phyloP scores from a whole-genome alignment of 345 rosid species.

The Melaleuca alternifolia region DNA sequence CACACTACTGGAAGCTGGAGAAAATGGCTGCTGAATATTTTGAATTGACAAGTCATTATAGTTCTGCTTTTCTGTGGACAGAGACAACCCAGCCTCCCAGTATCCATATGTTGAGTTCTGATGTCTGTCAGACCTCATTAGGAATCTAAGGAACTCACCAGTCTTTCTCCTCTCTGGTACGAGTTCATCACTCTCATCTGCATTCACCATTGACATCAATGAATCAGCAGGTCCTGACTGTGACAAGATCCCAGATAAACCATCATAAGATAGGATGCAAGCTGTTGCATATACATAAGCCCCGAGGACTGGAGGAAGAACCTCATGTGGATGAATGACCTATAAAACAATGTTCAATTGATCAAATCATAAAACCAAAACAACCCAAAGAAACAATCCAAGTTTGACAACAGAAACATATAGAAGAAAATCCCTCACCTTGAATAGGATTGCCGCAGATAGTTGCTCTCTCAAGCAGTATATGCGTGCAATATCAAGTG shows the following conservation, averaged over 20 bases:
- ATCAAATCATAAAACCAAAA: background rate
- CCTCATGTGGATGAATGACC: slow-evolving; percentile 52
- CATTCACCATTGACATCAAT: slow-evolving; percentile 33
- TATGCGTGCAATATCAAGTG: slow-evolving; percentile 82
- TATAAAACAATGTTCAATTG: slow-evolving; percentile 4
- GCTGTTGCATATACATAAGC: slow-evolving; percentile 55
- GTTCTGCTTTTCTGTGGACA: background rate
- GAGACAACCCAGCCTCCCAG: background rate
- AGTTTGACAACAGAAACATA: background rate
- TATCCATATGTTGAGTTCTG: background rate
- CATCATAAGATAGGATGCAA: slow-evolving; percentile 52
- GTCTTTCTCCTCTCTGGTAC: slow-evolving; percentile 1
- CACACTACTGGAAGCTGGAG: background rate
- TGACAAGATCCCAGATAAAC: slow-evolving; percentile 32
- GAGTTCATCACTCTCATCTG: slow-evolving; percentile 23
- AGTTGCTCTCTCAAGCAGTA: slow-evolving; percentile 81
- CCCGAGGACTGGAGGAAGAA: slow-evolving; percentile 55
- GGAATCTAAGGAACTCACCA: slow-evolving; percentile 8
- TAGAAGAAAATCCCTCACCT: slow-evolving; percentile 22
- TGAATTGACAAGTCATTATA: background rate
- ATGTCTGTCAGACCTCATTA: background rate
- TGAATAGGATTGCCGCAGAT: slow-evolving; percentile 63
- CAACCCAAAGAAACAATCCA: background rate
- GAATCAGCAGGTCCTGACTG: slow-evolving; percentile 20
- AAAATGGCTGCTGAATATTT: background rate